A percentile compares a stretch with the other conserved stretches of the same genome.
Evolutionary conservation across 495 filamentous ascomycete species (phyloP).

Genomic region (Penicillium taxi): DNA sequence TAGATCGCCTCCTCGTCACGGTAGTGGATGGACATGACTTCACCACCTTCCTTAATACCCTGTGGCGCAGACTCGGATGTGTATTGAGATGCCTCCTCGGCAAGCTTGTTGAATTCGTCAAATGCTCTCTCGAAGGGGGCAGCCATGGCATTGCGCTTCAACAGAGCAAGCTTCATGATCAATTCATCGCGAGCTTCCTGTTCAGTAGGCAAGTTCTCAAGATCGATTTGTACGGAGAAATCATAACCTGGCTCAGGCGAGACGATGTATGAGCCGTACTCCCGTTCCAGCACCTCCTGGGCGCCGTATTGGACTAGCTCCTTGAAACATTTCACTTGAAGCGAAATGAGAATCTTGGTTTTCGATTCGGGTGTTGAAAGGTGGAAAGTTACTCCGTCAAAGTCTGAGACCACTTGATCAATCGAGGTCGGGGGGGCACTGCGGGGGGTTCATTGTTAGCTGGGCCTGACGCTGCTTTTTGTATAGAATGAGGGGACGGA

Average conservation of each 20-base stretch:
- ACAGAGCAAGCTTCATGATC: constrained; percentile 71
- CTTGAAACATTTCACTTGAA: constrained; percentile 86
- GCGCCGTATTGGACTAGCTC: constrained; percentile 92
- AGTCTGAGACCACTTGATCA: constrained; percentile 96
- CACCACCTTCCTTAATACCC: constrained; percentile 76
- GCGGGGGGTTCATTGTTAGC: constrained; percentile 31
- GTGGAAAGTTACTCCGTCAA: constrained; percentile 96
- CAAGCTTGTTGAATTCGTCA: constrained; percentile 77
- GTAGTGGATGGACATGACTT: constrained; percentile 95
- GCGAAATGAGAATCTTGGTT: constrained; percentile 85
- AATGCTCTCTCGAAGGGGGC: constrained; percentile 96
- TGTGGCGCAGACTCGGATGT: constrained; percentile 86
- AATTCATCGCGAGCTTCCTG: constrained; percentile 77
- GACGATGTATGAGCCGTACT: constrained; percentile 90
- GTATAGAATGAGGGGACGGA: constrained; percentile 16
- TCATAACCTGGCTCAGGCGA: constrained; percentile 84
- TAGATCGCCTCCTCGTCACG: constrained; percentile 99
- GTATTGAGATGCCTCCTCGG: constrained; percentile 81
- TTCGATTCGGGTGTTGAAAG: constrained; percentile 91
- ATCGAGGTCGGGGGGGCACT: constrained; percentile 79
- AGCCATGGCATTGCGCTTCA: constrained; percentile 98
- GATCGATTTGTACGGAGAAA: constrained; percentile 82
- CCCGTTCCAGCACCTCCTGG: constrained; percentile 78
- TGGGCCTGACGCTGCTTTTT: constrained; percentile 14
- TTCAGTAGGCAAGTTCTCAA: constrained; percentile 75